Conservation (phyloP, 1,284 basidiomycete species). For the Hypsizygus ulmarius region DNA sequence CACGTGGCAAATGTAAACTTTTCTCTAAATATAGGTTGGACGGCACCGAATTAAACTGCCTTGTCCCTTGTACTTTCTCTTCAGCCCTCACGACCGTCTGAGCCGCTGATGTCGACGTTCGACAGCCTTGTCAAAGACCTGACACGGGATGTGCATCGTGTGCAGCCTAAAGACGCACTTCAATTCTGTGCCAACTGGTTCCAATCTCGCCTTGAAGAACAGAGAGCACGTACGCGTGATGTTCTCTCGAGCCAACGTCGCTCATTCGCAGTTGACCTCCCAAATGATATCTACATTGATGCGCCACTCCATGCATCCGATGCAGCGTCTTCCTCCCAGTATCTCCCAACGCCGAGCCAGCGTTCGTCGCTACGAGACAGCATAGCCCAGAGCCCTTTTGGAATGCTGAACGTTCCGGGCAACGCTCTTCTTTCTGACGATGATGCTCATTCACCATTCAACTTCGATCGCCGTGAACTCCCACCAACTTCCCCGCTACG, state of each 20-base stretch:
- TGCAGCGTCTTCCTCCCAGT: slow-evolving; percentile 44
- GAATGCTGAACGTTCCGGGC: slow-evolving; percentile 72
- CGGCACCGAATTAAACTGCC: not conserved
- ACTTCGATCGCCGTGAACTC: slow-evolving; percentile 54
- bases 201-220: slow-evolving; percentile 81
- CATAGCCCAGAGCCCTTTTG: slow-evolving; percentile 66
- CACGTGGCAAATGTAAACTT: slow-evolving; percentile 2
- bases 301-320: slow-evolving; percentile 38
- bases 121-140: slow-evolving; percentile 82
- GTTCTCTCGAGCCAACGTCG: slow-evolving; percentile 51
- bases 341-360: slow-evolving; percentile 48
- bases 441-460: slow-evolving; percentile 50
- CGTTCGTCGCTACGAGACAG: slow-evolving; percentile 50
- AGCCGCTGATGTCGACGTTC: slow-evolving; percentile 63
- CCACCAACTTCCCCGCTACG: slow-evolving; percentile 63
- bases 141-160: slow-evolving; percentile 81
- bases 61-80: slow-evolving; percentile 9
- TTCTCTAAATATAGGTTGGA: slow-evolving; percentile 4
- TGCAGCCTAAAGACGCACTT: slow-evolving; percentile 84
- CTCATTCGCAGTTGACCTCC: slow-evolving; percentile 48
- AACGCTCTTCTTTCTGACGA: slow-evolving; percentile 65
- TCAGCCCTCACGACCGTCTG: slow-evolving; percentile 3
- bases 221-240: slow-evolving; percentile 71
- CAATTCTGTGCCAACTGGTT: slow-evolving; percentile 98
- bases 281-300: slow-evolving; percentile 61